Percentiles rank a stretch among this genome's conserved stretches.
Evolutionary conservation across 768 basidiomycete genomes (phyloP).

Genomic region (Russula vinacea): DNA sequence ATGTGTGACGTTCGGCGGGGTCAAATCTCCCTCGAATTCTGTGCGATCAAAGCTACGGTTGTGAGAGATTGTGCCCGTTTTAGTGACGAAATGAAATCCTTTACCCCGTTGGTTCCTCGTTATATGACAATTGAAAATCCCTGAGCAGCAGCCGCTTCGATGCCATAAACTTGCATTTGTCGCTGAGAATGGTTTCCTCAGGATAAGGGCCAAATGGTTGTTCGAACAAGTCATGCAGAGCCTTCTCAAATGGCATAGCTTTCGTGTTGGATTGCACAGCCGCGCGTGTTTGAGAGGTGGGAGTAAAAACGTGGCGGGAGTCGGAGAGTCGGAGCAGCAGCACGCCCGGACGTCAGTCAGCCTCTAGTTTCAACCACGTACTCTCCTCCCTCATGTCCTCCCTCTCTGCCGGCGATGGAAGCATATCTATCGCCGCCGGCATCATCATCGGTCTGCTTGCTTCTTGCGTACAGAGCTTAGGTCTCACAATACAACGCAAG

Average conservation of each 20-base stretch:
- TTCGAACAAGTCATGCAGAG: slow-evolving; percentile 22
- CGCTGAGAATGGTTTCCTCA: slow-evolving; percentile 34
- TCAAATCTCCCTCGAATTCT: slow-evolving; percentile 7
- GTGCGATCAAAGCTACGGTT: slow-evolving; percentile 20
- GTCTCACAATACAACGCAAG: slow-evolving; percentile 90
- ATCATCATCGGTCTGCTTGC: slow-evolving; percentile 68
- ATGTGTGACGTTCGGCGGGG: slow-evolving; percentile 1
- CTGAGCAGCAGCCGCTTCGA: slow-evolving; percentile 12
- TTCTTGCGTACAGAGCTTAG: slow-evolving; percentile 85
- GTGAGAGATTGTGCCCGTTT: neutral
- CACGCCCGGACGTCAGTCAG: neutral
- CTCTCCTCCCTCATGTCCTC: slow-evolving; percentile 30
- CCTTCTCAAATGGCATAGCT: neutral
- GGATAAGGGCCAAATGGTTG: slow-evolving; percentile 38
- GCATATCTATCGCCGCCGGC: slow-evolving; percentile 44
- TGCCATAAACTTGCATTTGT: slow-evolving; percentile 23
- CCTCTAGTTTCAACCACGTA: neutral
- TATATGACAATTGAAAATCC: slow-evolving; percentile 17
- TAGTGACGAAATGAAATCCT: neutral
- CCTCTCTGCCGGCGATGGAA: slow-evolving; percentile 29
- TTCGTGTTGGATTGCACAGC: neutral
- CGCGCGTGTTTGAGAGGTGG: neutral
- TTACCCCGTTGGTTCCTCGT: slow-evolving; percentile 21
- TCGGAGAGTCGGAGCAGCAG: too few species aligned
- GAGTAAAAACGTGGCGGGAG: neutral